phyloP scores from a whole-genome alignment of 805 yeast genomes.

The Wickerhamiella vanderwaltii region DNA sequence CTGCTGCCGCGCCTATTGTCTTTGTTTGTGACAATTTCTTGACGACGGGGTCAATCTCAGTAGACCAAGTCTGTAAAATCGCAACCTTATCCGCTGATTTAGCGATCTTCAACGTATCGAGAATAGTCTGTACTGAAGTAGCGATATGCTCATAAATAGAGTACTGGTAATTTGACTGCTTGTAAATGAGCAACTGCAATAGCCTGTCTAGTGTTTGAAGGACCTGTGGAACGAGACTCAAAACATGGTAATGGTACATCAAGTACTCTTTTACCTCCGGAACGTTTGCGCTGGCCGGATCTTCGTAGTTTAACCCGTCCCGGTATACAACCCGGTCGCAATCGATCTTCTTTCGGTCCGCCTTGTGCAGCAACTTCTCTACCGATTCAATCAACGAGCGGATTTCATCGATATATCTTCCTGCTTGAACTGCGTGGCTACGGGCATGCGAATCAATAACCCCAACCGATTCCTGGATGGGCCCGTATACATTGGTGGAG shows the following conservation, averaged over 20 bases:
- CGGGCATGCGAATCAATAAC: background rate
- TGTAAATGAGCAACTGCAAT: background rate
- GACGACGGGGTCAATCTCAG: slow-evolving; percentile 6
- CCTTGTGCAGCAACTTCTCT: slow-evolving; percentile 3
- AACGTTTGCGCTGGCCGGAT: background rate
- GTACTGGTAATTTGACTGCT: slow-evolving; percentile 3
- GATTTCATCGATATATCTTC: background rate
- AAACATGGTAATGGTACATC: slow-evolving; percentile 6
- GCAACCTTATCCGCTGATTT: background rate
- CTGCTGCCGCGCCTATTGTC: slow-evolving; percentile 6
- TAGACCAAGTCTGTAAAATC: slow-evolving; percentile 6
- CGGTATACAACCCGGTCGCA: slow-evolving; percentile 1
- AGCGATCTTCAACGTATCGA: background rate
- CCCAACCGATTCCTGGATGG: slow-evolving; percentile 1
- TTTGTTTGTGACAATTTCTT: background rate
- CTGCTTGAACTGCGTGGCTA: background rate
- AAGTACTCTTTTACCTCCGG: slow-evolving; percentile 6
- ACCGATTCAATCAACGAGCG: background rate
- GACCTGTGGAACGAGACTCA: slow-evolving; percentile 6
- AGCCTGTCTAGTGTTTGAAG: slow-evolving; percentile 2
- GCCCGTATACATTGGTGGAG: background rate
- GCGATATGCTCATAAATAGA: background rate
- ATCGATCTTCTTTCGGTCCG: slow-evolving; percentile 9
- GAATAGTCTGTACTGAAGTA: background rate
- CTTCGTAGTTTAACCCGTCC: slow-evolving; percentile 1